Percentiles rank a stretch among this genome's conserved stretches.
Conservation (phyloP, 345 rosid species). For the Salix viminalis region DNA sequence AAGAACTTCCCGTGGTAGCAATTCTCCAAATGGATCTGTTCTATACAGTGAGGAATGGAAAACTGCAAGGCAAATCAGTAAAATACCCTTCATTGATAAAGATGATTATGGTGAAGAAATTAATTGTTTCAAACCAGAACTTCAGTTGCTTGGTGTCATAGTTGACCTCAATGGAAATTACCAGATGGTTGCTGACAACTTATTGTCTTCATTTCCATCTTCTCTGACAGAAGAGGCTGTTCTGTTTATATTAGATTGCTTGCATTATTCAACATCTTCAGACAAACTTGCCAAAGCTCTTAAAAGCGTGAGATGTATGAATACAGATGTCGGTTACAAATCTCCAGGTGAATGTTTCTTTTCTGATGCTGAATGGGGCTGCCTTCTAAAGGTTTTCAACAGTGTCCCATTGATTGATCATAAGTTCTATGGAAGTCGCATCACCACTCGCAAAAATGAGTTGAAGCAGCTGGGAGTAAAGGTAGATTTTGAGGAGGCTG, state of each 20-base stretch:
- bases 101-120: slow-evolving; percentile 38
- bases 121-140: slow-evolving; percentile 38
- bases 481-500: slow-evolving; percentile 46
- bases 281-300: slow-evolving; percentile 23
- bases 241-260: slow-evolving; percentile 39
- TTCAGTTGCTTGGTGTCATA: slow-evolving; percentile 54
- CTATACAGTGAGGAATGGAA: slow-evolving; percentile 46
- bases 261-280: slow-evolving; percentile 9
- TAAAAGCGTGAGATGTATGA: slow-evolving; percentile 35
- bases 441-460: slow-evolving; percentile 30
- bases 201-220: slow-evolving; percentile 15
- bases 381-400: slow-evolving; percentile 45
- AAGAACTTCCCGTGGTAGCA: slow-evolving; percentile 36
- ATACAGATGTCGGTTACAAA: slow-evolving; percentile 45
- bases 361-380: slow-evolving; percentile 50
- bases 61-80: slow-evolving; percentile 43
- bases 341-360: slow-evolving; percentile 50
- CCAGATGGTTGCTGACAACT: slow-evolving; percentile 32
- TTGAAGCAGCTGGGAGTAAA: slow-evolving; percentile 44
- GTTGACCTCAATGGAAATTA: slow-evolving; percentile 27
- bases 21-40: slow-evolving; percentile 53
- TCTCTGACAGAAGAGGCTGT: slow-evolving; percentile 38
- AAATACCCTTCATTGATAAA: slow-evolving; percentile 49
- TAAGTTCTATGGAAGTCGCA: slow-evolving; percentile 32
- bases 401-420: slow-evolving; percentile 41